Evolutionary conservation across 1,139 yeast genomes (phyloP).

Genomic region (Yamadazyma atlantica): DNA sequence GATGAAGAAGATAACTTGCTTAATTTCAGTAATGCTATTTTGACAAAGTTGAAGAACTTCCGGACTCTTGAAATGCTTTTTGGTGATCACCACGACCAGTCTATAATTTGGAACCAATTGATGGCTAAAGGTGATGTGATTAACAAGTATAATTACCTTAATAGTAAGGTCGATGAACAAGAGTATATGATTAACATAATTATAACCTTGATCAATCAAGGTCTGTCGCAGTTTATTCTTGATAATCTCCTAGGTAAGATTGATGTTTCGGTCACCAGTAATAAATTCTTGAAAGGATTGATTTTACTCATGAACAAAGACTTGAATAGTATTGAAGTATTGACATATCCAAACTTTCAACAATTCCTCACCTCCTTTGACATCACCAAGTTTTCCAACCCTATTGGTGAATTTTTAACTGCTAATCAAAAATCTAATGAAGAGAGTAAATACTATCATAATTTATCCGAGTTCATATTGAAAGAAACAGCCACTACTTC

Average conservation of each 20-base stretch:
- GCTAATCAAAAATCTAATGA: constrained; percentile 1
- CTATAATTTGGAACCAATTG: constrained; percentile 9
- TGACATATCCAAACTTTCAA: constrained; percentile 10
- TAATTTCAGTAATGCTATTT: constrained; percentile 7
- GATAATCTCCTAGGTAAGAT: constrained; percentile 23
- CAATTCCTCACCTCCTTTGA: constrained; percentile 5
- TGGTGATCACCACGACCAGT: constrained; percentile 6
- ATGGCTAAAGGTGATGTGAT: constrained; percentile 15
- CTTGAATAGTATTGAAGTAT: constrained; percentile 6
- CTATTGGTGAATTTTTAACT: constrained; percentile 9
- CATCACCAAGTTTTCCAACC: constrained; percentile 3
- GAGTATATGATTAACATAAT: constrained; percentile 29
- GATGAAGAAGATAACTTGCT: constrained; percentile 10
- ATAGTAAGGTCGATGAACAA: constrained; percentile 16
- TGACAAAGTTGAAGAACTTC: constrained; percentile 12
- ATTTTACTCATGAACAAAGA: constrained; percentile 32
- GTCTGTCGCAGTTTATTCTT: constrained; percentile 25
- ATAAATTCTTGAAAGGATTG: constrained; percentile 34
- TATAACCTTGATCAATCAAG: constrained; percentile 31
- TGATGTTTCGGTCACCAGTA: constrained; percentile 13
- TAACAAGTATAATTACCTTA: constrained; percentile 14
- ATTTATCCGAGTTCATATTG: constrained; percentile 31
- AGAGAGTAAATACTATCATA: constrained; percentile 35
- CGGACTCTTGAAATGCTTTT: constrained; percentile 13
- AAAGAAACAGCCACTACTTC: constrained; percentile 13